Evolutionary conservation across 176 grass and related monocot species (phyloP), one percentile per base, ranked within the genome.

Genomic region (Elaeis guineensis): DNA sequence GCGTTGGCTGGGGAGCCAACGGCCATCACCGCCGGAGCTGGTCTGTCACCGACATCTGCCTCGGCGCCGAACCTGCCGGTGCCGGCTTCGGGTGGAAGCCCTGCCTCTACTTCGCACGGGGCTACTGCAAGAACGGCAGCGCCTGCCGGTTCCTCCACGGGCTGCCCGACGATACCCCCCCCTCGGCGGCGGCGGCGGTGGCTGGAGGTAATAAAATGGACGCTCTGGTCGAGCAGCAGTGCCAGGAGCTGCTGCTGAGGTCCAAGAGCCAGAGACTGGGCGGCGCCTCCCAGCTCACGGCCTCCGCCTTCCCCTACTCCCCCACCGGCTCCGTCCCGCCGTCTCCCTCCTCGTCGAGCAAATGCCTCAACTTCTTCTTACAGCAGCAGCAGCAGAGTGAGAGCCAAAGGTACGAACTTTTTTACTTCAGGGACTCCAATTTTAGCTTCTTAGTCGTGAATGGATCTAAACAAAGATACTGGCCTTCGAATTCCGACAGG

Each of bases 81-180:
- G 77, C 58, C 5, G 69, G 72, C 0, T 64, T 90, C 50, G 91
- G 83, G 6, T 87, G 83, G 83, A 86, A 87, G 71, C 86, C 86
- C 5, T 96, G 91, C 66, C 86, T 90, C 19, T 90, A 96, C 72
- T 96, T 81, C 49, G 80, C 91, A 0, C 79, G 91, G 32, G 91
- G 91, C 2, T 96, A 80, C 81, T 96, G 91, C 78, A 96, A 96
- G 72, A 96, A 96, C 65, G 91, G 91, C 17, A 77, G 77, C 64
- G 76, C 63, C 56, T 96, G 91, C 63, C 55, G 80, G 49, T 96
- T 96, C 67, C 64, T 96, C 23, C 91, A 96, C 49, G 75, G 73
- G n/a, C 69, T 95, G 15, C 73, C 79, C 6, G 91, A 90, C 32
- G 86, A 90, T 1, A 5, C 49, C 21, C 16, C 22, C 16, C 3